Percentiles rank a stretch among this genome's conserved stretches.
Evolutionary conservation across 73 alveolate genomes (phyloP).

Genomic region (Breviolum minutum): DNA sequence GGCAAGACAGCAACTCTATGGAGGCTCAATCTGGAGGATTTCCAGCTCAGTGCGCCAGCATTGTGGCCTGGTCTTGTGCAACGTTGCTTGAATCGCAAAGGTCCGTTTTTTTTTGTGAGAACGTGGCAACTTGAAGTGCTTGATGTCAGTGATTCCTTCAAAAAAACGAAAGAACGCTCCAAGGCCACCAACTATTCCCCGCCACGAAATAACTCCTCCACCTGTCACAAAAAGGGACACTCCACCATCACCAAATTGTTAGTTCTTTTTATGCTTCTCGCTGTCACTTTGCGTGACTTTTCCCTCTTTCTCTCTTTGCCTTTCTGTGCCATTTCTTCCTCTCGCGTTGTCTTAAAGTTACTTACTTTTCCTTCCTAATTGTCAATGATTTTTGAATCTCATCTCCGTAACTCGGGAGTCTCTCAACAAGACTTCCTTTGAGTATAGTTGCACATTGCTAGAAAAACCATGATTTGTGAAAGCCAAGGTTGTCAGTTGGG

Average conservation of each 20-base stretch:
- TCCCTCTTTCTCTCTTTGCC: neutral
- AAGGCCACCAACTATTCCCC: too few species aligned
- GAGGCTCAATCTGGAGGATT: slow-evolving; percentile 82
- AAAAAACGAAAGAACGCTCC: too few species aligned
- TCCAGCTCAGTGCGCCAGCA: slow-evolving; percentile 89
- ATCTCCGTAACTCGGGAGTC: too few species aligned
- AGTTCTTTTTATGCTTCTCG: too few species aligned
- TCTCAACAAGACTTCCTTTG: too few species aligned
- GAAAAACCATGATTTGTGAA: neutral
- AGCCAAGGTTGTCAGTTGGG: slow-evolving; percentile 28
- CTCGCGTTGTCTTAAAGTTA: too few species aligned
- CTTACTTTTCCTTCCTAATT: neutral
- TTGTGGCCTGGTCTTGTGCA: slow-evolving; percentile 83
- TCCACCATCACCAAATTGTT: too few species aligned
- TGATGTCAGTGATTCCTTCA: neutral
- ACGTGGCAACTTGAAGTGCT: neutral
- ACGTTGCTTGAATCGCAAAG: slow-evolving; percentile 38
- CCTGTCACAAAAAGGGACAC: too few species aligned
- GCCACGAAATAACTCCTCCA: too few species aligned
- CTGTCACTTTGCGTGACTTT: neutral
- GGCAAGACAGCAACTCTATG: slow-evolving; percentile 82
- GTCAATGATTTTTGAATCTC: neutral
- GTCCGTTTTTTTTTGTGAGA: neutral
- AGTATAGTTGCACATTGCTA: neutral
- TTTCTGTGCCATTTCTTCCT: neutral